A percentile compares a stretch with the other conserved stretches of the same genome.
phyloP scores from a whole-genome alignment of 768 basidiomycete species.

The Crucibulum laeve region DNA sequence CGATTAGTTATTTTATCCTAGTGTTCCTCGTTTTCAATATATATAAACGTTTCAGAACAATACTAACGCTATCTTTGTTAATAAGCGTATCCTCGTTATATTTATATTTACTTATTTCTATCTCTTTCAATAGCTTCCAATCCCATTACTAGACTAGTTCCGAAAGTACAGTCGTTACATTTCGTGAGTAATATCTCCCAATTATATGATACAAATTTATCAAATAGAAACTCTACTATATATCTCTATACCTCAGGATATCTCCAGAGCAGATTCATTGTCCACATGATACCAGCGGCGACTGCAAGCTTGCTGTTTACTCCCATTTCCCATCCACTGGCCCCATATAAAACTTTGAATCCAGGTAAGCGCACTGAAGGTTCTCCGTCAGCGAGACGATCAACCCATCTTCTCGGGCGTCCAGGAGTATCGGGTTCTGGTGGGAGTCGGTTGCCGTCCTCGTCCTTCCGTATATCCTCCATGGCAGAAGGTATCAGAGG shows the following conservation, averaged over 20 bases:
- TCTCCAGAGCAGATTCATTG: conserved; percentile 58
- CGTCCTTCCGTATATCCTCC: conserved; percentile 17
- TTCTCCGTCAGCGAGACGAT: conserved; percentile 38
- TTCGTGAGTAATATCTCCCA: no score
- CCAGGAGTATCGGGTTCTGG: conserved; percentile 34
- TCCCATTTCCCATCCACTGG: no score
- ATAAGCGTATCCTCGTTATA: no score
- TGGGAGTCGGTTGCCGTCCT: conserved; percentile 14
- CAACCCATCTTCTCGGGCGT: conserved; percentile 44
- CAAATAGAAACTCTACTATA: not conserved
- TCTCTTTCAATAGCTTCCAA: no score
- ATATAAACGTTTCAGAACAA: no score
- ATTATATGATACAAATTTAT: not conserved
- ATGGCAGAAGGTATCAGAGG: conserved; percentile 11
- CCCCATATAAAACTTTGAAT: not conserved
- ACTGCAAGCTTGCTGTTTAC: not conserved
- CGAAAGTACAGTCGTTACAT: no score
- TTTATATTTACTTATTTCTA: no score
- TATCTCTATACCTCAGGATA: conserved; percentile 13
- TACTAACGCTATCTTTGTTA: no score
- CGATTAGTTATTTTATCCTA: no score
- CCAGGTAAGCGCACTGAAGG: conserved; percentile 13
- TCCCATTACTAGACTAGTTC: no score
- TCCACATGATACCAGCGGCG: conserved; percentile 45
- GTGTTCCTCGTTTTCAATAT: no score